phyloP scores from a whole-genome alignment of 768 basidiomycete genomes.

The Rhizopogon salebrosus region DNA sequence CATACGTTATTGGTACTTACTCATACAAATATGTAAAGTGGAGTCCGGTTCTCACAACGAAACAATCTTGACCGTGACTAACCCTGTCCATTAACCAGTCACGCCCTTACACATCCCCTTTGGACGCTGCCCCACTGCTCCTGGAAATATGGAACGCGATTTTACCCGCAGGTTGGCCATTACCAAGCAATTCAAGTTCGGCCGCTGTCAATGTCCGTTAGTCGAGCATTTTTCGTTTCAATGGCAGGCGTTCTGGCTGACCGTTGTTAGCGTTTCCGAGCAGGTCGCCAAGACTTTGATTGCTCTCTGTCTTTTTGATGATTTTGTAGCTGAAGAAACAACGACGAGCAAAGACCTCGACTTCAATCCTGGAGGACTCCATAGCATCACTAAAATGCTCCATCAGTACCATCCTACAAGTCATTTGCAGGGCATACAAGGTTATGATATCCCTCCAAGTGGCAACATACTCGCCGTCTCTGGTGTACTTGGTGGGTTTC shows the following conservation, averaged over 20 bases:
- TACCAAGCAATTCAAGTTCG: slow-evolving; percentile 26
- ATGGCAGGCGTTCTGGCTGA: slow-evolving; percentile 8
- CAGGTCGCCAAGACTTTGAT: slow-evolving; percentile 25
- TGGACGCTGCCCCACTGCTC: slow-evolving; percentile 6
- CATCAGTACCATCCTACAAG: not conserved
- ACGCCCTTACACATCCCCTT: not conserved
- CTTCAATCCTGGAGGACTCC: slow-evolving; percentile 28
- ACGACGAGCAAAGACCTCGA: slow-evolving; percentile 26
- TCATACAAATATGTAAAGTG: not conserved
- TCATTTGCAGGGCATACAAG: slow-evolving; percentile 13
- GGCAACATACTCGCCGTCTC: slow-evolving; percentile 21
- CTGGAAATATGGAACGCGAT: slow-evolving; percentile 22
- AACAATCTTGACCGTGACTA: not conserved
- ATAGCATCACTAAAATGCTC: slow-evolving; percentile 18
- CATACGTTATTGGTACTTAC: not conserved
- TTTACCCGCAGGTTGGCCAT: slow-evolving; percentile 25
- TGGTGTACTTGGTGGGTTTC: slow-evolving; percentile 20
- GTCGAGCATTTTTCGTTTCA: not conserved
- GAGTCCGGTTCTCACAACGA: not conserved
- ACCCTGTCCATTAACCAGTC: not conserved
- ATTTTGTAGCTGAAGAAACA: slow-evolving; percentile 29
- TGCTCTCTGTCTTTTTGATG: slow-evolving; percentile 30
- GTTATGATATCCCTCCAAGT: slow-evolving; percentile 22
- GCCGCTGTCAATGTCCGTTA: slow-evolving; percentile 12
- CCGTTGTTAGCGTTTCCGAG: slow-evolving; percentile 27